Percentiles rank a stretch among this genome's conserved stretches.
Evolutionary conservation across 257 asterid species (phyloP).

Genomic region (Oldenlandia corymbosa): DNA sequence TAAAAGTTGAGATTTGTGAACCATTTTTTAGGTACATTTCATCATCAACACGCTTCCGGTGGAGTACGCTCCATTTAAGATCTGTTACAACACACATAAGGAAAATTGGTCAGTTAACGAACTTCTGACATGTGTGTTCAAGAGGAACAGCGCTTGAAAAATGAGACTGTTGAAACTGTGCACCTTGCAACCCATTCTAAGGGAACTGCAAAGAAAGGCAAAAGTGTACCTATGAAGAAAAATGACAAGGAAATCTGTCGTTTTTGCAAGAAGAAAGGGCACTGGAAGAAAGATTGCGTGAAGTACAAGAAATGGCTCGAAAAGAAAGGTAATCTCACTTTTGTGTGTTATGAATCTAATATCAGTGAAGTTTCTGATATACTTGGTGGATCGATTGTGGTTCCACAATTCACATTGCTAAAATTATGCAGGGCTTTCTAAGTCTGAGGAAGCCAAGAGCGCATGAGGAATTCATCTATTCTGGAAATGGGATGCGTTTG

Average conservation of each 20-base stretch:
- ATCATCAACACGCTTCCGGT: not conserved
- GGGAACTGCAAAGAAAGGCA: not conserved
- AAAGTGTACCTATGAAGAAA: not conserved
- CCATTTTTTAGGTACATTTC: not conserved
- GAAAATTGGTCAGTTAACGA: constrained; percentile 4
- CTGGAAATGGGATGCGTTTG: not conserved
- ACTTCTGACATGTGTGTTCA: not conserved
- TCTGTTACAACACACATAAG: not conserved
- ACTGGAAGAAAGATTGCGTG: not conserved
- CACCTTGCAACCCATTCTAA: not conserved
- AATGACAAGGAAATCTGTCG: not conserved
- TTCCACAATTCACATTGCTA: not conserved
- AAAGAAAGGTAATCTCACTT: constrained; percentile 1
- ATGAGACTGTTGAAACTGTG: not conserved
- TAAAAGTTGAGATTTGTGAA: no score
- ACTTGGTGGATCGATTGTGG: not conserved
- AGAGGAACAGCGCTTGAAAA: not conserved
- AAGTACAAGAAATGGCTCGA: not conserved
- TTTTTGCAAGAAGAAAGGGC: not conserved
- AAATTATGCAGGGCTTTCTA: not conserved
- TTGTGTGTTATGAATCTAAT: not conserved
- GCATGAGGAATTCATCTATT: not conserved
- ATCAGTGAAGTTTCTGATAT: not conserved
- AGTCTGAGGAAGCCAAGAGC: not conserved
- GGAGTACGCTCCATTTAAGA: not conserved